A percentile compares a stretch with the other conserved stretches of the same genome.
These are phyloP conservation scores for Mortierella sp. DNA, from an alignment of 371 early-diverging fungal genomes.

Conservation along the genomic window DNA sequence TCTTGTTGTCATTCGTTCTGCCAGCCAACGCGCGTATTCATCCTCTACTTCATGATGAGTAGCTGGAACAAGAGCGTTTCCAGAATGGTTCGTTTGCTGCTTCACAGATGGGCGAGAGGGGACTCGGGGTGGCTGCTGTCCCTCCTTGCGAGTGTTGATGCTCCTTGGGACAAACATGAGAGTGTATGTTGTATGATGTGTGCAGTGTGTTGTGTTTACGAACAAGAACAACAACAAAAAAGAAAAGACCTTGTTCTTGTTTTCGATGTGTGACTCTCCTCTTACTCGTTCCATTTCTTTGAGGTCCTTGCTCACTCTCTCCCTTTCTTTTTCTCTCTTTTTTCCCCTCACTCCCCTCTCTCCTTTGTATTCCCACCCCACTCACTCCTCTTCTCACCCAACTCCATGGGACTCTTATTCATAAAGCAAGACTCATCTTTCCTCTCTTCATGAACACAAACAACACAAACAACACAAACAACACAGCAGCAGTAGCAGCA, in stretches of 20 bases:
- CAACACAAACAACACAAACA: not conserved
- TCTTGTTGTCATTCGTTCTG: slow-evolving; percentile 9
- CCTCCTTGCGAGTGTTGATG: slow-evolving; percentile 22
- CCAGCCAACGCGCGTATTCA: slow-evolving; percentile 57
- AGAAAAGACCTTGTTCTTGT: not conserved
- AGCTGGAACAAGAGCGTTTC: not conserved
- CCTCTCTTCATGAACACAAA: not conserved
- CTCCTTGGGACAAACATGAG: slow-evolving; percentile 51
- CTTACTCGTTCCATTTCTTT: not conserved
- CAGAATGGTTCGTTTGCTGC: not conserved
- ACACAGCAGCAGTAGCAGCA: not conserved
- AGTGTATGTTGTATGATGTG: not conserved
- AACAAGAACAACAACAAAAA: not conserved
- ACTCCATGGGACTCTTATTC: not conserved
- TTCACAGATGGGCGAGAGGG: slow-evolving; percentile 26
- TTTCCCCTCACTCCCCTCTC: not conserved
- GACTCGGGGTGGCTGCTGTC: not conserved
- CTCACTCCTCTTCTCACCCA: not conserved
- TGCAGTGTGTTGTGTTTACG: not conserved
- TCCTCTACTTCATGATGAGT: slow-evolving; percentile 59
- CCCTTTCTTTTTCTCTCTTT: not conserved
- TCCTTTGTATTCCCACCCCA: not conserved
- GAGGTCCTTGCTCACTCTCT: not conserved
- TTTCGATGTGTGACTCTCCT: not conserved
- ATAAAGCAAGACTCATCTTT: not conserved